A percentile compares a stretch with the other conserved stretches of the same genome.
These are phyloP conservation scores for Starmerella geochares DNA, from an alignment of 805 yeast species.

Conservation along the genomic window DNA sequence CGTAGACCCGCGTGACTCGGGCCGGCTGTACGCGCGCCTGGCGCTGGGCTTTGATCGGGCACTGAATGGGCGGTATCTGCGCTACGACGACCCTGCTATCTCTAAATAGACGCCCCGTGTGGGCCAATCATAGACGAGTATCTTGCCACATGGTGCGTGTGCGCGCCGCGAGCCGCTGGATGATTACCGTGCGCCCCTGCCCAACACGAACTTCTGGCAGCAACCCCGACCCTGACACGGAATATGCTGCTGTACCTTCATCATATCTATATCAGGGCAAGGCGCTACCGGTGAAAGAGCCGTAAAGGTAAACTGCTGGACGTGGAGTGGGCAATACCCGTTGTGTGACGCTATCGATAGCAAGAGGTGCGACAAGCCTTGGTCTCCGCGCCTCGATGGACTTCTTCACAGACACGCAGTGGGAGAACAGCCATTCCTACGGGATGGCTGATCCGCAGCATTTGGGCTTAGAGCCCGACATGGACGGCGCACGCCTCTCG, in stretches of 20 bases:
- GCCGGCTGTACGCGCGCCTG: slow-evolving; percentile 53
- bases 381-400: background rate
- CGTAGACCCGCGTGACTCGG: slow-evolving; percentile 64
- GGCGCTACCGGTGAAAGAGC: background rate
- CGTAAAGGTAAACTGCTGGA: background rate
- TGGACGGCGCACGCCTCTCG: background rate
- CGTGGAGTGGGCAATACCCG: background rate
- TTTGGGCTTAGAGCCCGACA: background rate
- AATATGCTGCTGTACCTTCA: background rate
- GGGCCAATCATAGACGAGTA: background rate
- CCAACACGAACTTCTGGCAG: background rate
- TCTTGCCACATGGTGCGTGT: slow-evolving; percentile 1
- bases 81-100: slow-evolving; percentile 36
- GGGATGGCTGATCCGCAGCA: background rate
- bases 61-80: slow-evolving; percentile 56
- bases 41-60: slow-evolving; percentile 51
- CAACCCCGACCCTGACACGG: background rate
- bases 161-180: background rate
- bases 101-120: background rate
- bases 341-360: background rate
- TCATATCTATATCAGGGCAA: background rate
- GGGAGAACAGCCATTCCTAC: background rate
- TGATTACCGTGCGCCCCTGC: background rate
- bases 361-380: background rate
- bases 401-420: slow-evolving; percentile 3